Percentiles rank a stretch among this genome's conserved stretches.
Conservation (phyloP, 2,329 filamentous ascomycete species). For the Colletotrichum sp. region DNA sequence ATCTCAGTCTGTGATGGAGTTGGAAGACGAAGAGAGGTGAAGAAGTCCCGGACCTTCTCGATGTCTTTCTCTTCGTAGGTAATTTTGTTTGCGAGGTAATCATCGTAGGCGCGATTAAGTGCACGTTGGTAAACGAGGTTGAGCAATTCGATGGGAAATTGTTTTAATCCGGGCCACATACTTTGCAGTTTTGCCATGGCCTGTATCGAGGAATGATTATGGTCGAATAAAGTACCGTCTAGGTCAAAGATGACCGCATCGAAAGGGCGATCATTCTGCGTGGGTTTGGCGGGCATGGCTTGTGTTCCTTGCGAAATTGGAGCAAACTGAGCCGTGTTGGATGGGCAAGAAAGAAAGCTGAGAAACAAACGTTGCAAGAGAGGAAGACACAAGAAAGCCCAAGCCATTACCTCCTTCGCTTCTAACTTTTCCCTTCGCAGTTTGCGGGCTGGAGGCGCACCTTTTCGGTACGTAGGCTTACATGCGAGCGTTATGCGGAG, state of each 20-base stretch:
- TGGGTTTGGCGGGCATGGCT: neutral
- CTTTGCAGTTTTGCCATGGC: neutral
- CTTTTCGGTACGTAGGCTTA: neutral
- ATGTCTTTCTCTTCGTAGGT: neutral
- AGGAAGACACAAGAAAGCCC: no score
- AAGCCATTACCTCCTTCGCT: no score
- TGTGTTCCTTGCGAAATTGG: neutral
- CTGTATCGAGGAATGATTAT: neutral
- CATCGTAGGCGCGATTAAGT: neutral
- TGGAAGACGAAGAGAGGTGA: neutral
- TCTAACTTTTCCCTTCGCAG: no score
- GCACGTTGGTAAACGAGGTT: neutral
- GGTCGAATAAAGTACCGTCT: neutral
- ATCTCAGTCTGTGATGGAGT: neutral
- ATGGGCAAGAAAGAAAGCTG: neutral
- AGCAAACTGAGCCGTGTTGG: neutral
- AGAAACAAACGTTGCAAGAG: no score
- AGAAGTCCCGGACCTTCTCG: neutral
- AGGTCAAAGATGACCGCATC: neutral
- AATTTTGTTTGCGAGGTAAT: neutral
- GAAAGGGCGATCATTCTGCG: neutral
- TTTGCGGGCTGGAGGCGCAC: neutral
- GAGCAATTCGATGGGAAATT: neutral
- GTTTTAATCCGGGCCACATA: neutral
- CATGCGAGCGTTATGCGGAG: neutral